Evolutionary conservation across 2,329 filamentous ascomycete species (phyloP).

Genomic region (Coniochaeta prunicola): DNA sequence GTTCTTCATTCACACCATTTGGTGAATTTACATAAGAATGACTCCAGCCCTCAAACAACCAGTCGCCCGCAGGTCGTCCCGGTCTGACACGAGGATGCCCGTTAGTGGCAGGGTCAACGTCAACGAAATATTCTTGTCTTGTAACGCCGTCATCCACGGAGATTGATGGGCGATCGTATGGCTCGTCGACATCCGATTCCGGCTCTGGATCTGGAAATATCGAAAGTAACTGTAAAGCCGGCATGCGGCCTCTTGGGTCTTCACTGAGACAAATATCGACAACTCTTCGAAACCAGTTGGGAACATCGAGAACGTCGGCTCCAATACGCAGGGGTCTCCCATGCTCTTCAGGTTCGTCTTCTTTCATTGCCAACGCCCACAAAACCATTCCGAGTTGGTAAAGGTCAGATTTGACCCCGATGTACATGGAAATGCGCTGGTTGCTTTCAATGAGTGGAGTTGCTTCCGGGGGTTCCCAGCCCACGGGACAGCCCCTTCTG

Average conservation of each 20-base stretch:
- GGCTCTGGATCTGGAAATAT: constrained; percentile 50
- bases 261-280: constrained; percentile 71
- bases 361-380: constrained; percentile 80
- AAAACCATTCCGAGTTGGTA: constrained; percentile 96
- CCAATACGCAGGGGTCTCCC: constrained; percentile 60
- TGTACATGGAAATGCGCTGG: constrained; percentile 92
- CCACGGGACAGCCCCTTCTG: constrained; percentile 88
- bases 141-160: constrained; percentile 31
- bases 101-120: constrained; percentile 21
- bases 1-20: constrained; percentile 29
- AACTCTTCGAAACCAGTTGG: constrained; percentile 70
- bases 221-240: constrained; percentile 64
- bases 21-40: constrained; percentile 28
- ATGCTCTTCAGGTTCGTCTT: constrained; percentile 83
- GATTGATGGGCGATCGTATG: constrained; percentile 22
- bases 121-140: constrained; percentile 29
- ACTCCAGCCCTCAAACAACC: constrained; percentile 30
- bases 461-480: constrained; percentile 95
- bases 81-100: constrained; percentile 29
- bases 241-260: constrained; percentile 62
- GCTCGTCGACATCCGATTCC: constrained; percentile 4
- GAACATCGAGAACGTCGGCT: constrained; percentile 52
- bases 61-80: constrained; percentile 33
- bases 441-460: constrained; percentile 77
- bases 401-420: constrained; percentile 94